Base-by-base conservation (phyloP, 352 stramenopile species). In the Phytophthora tentaculata region DNA sequence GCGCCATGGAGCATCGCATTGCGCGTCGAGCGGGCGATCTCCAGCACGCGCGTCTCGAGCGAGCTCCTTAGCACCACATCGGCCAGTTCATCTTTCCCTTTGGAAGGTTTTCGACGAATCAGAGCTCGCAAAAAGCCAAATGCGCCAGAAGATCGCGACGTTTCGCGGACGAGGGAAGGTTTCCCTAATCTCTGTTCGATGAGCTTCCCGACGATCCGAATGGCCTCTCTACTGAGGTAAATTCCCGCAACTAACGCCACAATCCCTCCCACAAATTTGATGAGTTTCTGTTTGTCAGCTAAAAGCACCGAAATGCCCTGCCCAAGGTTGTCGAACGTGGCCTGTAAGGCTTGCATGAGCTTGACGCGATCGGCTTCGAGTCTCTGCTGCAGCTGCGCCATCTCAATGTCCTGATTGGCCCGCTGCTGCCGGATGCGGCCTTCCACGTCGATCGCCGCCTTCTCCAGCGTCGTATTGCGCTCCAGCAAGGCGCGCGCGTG, bases 331-430 rank as follows among this genome's bases (percentile, higher is more conserved):
- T 91, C 82, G 51, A 92, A 92, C 4, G 80, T 84, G 20, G 79
- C 68, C 49, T 92, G 83, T 17, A 92, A 49, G 2, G 84, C 83
- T 50, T 84, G 79, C 67, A 92, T 76, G 37, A 92, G 50, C 58
- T 89, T 90, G 29, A 85, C 63, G 23, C 83, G 79, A 17, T 92
- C 84, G 2, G 82, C 84, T 51, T 90, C 82, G 7, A 90, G 79
- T 24, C 79, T 64, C 45, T 88, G 74, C 13, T 82, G 67, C 6
- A 92, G 67, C 52, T 91, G 81, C 3, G 72, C 77, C 76, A 88
- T 88, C 50, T 91, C 83, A 54, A 92, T 92, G 50, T 91, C 84
- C 43, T 88, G 77, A 52, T 92, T 91, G 35, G 80, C 29, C 3
- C 84, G 81, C 59, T 93, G 81, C 60, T 93, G 84, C 37, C 73